Evolutionary conservation across 179 eudicot genomes (phyloP).

Genomic region (Sideroxylon spinosum): DNA sequence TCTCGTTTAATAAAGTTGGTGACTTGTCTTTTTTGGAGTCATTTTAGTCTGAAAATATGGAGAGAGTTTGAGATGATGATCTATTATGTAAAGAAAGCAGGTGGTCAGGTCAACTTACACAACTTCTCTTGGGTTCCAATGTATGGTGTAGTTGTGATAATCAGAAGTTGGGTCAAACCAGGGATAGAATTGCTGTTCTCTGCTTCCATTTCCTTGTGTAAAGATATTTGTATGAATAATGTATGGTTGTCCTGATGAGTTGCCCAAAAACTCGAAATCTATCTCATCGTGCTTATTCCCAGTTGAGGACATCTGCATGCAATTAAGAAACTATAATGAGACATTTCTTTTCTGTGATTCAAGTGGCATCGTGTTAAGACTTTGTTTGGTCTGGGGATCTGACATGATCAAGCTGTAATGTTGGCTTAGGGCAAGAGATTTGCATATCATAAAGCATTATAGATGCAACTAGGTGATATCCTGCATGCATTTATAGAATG

Average conservation of each 20-base stretch:
- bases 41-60: neutral
- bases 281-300: slow-evolving; percentile 51
- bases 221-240: slow-evolving; percentile 58
- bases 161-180: slow-evolving; percentile 57
- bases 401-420: neutral
- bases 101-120: slow-evolving; percentile 38
- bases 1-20: no score
- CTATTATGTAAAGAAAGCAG: neutral
- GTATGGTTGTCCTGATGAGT: slow-evolving; percentile 48
- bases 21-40: neutral
- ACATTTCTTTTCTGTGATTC: neutral
- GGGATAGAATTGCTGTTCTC: slow-evolving; percentile 48
- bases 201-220: slow-evolving; percentile 41
- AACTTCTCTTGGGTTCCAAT: slow-evolving; percentile 44
- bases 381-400: neutral
- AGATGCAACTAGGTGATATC: no score
- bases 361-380: neutral
- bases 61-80: neutral
- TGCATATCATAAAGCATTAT: no score
- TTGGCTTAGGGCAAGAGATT: no score
- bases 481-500: no score
- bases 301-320: slow-evolving; percentile 44
- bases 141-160: slow-evolving; percentile 58
- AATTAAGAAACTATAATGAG: neutral
- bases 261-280: slow-evolving; percentile 65